Conservation (phyloP, 1,284 basidiomycete genomes). For the Ganoderma boninense region DNA sequence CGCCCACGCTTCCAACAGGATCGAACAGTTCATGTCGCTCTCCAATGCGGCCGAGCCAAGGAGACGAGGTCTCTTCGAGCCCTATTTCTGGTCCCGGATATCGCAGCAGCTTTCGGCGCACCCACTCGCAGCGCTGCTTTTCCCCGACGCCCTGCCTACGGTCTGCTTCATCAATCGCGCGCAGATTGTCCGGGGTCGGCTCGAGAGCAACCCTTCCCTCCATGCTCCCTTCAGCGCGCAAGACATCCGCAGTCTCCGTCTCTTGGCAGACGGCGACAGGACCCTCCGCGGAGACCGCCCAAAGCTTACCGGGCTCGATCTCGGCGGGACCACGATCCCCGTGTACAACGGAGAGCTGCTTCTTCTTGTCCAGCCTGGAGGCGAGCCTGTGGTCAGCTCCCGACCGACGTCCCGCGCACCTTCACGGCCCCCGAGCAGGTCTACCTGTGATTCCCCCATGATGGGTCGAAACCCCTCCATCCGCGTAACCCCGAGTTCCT, state of each 20-base stretch:
- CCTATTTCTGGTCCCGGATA: constrained; percentile 72
- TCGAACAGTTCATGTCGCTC: constrained; percentile 80
- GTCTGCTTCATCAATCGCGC: constrained; percentile 72
- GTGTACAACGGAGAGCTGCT: constrained; percentile 78
- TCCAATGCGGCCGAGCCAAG: constrained; percentile 79
- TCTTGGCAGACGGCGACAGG: constrained; percentile 38
- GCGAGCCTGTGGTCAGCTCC: constrained; percentile 52
- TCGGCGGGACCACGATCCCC: constrained; percentile 74
- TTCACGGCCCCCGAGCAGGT: constrained; percentile 68
- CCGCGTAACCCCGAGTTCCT: constrained; percentile 73
- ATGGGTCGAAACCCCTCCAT: constrained; percentile 70
- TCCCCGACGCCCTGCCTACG: constrained; percentile 75
- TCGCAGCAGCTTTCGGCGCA: constrained; percentile 51
- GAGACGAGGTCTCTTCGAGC: constrained; percentile 74
- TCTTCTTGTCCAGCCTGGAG: constrained; percentile 65
- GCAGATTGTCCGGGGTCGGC: constrained; percentile 66
- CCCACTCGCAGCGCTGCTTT: constrained; percentile 72
- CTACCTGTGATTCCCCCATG: constrained; percentile 50
- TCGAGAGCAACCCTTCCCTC: constrained; percentile 61
- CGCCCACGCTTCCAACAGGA: constrained; percentile 47
- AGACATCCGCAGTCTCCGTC: constrained; percentile 54
- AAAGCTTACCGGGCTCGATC: constrained; percentile 47
- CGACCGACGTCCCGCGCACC: constrained; percentile 64
- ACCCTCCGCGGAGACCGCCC: constrained; percentile 27
- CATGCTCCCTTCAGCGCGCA: constrained; percentile 62